phyloP scores from a whole-genome alignment of 208 protist genomes.

The Balamuthia mandrillaris region DNA sequence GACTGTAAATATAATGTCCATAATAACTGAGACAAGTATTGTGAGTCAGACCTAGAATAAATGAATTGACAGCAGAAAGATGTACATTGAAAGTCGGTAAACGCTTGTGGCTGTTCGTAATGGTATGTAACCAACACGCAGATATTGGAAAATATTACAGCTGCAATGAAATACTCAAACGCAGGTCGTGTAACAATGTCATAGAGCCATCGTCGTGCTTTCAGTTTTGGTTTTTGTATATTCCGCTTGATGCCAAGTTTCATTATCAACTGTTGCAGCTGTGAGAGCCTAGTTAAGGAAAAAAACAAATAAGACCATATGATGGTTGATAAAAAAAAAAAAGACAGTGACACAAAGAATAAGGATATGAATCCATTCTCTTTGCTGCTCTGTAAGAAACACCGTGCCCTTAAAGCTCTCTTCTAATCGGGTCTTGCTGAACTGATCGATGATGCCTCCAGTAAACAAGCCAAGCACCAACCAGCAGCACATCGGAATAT shows the following conservation, averaged over 20 bases:
- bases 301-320: too few species aligned
- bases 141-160: slow-evolving; percentile 70
- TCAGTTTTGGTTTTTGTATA: background rate
- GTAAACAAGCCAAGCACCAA: slow-evolving; percentile 85
- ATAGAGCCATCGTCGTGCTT: background rate
- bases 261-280: slow-evolving; percentile 60
- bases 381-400: slow-evolving; percentile 74
- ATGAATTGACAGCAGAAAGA: too few species aligned
- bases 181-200: background rate
- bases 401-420: slow-evolving; percentile 67
- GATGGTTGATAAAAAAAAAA: too few species aligned
- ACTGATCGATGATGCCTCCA: slow-evolving; percentile 82
- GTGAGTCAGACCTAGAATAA: too few species aligned
- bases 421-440: slow-evolving; percentile 74
- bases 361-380: slow-evolving; percentile 77
- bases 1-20: slow-evolving; percentile 70
- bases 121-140: slow-evolving; percentile 82
- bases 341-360: too few species aligned
- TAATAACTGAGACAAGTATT: too few species aligned
- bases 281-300: too few species aligned
- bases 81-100: slow-evolving; percentile 11
- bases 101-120: too few species aligned
- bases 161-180: slow-evolving; percentile 31
- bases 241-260: slow-evolving; percentile 58
- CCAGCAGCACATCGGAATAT: slow-evolving; percentile 83